Evolutionary conservation across 352 stramenopile species (phyloP).

Genomic region (Globisporangium radiosum): DNA sequence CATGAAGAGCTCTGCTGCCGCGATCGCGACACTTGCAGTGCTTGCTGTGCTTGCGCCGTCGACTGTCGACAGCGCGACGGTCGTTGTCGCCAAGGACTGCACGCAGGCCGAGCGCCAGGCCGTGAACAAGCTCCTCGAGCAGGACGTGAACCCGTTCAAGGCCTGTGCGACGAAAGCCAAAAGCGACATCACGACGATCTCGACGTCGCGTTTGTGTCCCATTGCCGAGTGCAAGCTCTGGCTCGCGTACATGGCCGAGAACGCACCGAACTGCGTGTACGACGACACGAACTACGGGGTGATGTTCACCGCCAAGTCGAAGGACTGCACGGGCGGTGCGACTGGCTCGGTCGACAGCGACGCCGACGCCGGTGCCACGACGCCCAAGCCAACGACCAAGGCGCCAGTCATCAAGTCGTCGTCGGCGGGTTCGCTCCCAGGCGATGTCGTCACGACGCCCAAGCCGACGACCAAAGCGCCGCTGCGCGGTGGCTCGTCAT

Average conservation of each 20-base stretch:
- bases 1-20: constrained; percentile 31
- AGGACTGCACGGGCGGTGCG: constrained; percentile 22
- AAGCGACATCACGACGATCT: constrained; percentile 41
- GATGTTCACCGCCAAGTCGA: constrained; percentile 34
- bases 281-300: constrained; percentile 56
- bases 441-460: constrained; percentile 9
- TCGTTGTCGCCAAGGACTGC: constrained; percentile 36
- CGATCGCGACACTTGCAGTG: constrained; percentile 15
- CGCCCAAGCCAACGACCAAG: constrained; percentile 5
- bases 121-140: constrained; percentile 53
- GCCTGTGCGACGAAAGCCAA: constrained; percentile 42
- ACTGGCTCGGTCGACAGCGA: constrained; percentile 7
- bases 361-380: not conserved
- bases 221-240: constrained; percentile 40
- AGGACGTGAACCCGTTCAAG: constrained; percentile 50
- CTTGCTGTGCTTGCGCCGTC: constrained; percentile 10
- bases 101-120: constrained; percentile 38
- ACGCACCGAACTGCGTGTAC: constrained; percentile 52
- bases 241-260: constrained; percentile 50
- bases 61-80: constrained; percentile 4
- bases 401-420: not conserved
- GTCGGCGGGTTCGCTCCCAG: constrained; percentile 9
- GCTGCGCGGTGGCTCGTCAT: not conserved
- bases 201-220: constrained; percentile 45
- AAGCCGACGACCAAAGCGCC: constrained; percentile 2